A percentile compares a stretch with the other conserved stretches of the same genome.
Conservation (phyloP, 495 filamentous ascomycete species). For the Aspergillus olivimuriae region DNA sequence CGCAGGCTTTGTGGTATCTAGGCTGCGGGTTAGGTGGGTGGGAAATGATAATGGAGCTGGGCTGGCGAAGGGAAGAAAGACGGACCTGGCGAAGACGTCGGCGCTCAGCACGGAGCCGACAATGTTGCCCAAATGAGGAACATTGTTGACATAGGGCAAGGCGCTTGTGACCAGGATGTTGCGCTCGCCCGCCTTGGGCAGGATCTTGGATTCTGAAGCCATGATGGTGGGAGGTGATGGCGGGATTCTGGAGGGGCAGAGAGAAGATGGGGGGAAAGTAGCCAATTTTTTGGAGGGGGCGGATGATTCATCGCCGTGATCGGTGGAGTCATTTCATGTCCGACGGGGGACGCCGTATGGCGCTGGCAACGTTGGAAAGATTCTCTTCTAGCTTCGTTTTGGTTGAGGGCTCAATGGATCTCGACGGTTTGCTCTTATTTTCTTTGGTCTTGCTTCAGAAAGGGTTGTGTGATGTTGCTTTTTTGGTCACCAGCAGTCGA, state of each 20-base stretch:
- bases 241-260: constrained; percentile 25
- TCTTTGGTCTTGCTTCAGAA: too few species aligned
- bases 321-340: neutral
- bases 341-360: neutral
- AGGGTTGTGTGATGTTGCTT: too few species aligned
- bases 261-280: constrained; percentile 15
- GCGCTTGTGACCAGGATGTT: constrained; percentile 49
- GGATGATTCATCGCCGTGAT: constrained; percentile 17
- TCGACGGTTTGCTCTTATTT: too few species aligned
- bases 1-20: constrained; percentile 2
- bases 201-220: constrained; percentile 20
- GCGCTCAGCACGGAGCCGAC: constrained; percentile 82
- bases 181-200: constrained; percentile 4
- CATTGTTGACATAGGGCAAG: constrained; percentile 90
- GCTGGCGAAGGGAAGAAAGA: constrained; percentile 7
- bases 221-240: constrained; percentile 20
- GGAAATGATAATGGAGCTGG: neutral
- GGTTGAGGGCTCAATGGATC: too few species aligned
- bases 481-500: too few species aligned
- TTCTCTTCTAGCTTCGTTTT: too few species aligned
- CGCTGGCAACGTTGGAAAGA: too few species aligned
- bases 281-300: constrained; percentile 7
- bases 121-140: constrained; percentile 91
- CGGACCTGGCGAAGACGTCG: constrained; percentile 66
- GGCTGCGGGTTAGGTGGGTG: neutral